A percentile compares a stretch with the other conserved stretches of the same genome.
These are phyloP conservation scores for Raddia distichophylla DNA, from an alignment of 176 grass and related monocot genomes.

Conservation along the genomic window DNA sequence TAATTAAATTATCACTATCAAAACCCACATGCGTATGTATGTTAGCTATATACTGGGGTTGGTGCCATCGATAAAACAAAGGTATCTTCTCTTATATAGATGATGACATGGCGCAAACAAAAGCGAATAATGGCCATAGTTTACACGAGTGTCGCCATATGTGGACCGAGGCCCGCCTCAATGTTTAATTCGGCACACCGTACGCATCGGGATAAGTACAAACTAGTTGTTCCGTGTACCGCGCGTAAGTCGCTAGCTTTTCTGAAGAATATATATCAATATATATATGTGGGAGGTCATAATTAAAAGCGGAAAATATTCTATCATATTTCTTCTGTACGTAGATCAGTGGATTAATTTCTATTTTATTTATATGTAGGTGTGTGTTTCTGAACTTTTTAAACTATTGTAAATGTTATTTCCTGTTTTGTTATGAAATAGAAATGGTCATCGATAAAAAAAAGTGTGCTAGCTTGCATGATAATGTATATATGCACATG, in stretches of 20 bases:
- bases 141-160: neutral
- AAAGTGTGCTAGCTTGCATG: too few relatives aligned
- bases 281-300: too few relatives aligned
- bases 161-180: neutral
- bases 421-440: too few relatives aligned
- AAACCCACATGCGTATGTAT: neutral
- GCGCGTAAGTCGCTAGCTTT: neutral
- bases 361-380: too few relatives aligned
- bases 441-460: too few relatives aligned
- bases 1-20: neutral
- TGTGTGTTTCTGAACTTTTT: too few relatives aligned
- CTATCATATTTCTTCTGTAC: too few relatives aligned
- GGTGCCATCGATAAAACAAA: neutral
- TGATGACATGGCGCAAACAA: neutral
- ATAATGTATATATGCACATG: too few relatives aligned
- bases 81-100: neutral
- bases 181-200: constrained; percentile 25
- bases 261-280: neutral
- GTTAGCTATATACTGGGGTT: neutral
- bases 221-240: neutral
- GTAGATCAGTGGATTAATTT: too few relatives aligned
- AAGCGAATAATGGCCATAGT: neutral
- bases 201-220: neutral
- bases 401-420: too few relatives aligned
- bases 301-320: too few relatives aligned